These are phyloP conservation scores for Bacidia gigantensis DNA, from an alignment of 495 filamentous ascomycete genomes.

Conservation along the genomic window DNA sequence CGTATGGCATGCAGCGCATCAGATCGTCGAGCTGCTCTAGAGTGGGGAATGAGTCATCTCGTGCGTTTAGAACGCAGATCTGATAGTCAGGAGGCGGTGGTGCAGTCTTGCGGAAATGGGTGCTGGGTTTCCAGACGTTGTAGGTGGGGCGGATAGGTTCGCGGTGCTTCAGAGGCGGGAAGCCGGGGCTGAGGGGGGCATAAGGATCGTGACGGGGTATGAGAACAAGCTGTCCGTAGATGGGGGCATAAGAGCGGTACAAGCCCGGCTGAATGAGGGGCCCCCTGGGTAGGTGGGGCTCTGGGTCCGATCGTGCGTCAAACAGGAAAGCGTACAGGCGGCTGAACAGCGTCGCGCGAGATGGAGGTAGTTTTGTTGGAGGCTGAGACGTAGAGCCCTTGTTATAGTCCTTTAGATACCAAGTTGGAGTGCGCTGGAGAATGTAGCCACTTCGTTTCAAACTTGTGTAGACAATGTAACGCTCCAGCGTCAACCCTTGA, in stretches of 20 bases:
- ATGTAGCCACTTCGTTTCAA: constrained; percentile 76
- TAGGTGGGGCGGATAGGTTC: constrained; percentile 57
- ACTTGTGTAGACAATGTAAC: constrained; percentile 74
- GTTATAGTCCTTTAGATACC: constrained; percentile 49
- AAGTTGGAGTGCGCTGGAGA: constrained; percentile 48
- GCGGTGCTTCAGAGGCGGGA: constrained; percentile 3
- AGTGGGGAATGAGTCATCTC: constrained; percentile 54
- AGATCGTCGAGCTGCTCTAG: constrained; percentile 55
- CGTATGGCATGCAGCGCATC: constrained; percentile 51
- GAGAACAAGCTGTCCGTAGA: constrained; percentile 61
- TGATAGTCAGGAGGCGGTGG: constrained; percentile 69
- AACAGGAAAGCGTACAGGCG: constrained; percentile 31
- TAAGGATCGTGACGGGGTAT: constrained; percentile 58
- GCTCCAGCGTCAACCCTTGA: constrained; percentile 56
- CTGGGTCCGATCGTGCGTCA: constrained; percentile 1
- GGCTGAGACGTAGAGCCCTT: background rate
- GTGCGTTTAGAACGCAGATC: constrained; percentile 65
- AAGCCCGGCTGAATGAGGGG: constrained; percentile 63
- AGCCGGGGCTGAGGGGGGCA: constrained; percentile 3
- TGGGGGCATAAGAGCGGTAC: constrained; percentile 60
- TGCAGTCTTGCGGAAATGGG: constrained; percentile 56
- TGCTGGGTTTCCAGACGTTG: constrained; percentile 66
- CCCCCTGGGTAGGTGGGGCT: constrained; percentile 27
- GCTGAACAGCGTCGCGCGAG: constrained; percentile 22
- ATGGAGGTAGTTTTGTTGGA: background rate